Percentiles rank a stretch among this genome's conserved stretches.
These are phyloP conservation scores for Kluyveromyces aestuarii DNA, from an alignment of 805 yeast genomes.

Conservation along the genomic window DNA sequence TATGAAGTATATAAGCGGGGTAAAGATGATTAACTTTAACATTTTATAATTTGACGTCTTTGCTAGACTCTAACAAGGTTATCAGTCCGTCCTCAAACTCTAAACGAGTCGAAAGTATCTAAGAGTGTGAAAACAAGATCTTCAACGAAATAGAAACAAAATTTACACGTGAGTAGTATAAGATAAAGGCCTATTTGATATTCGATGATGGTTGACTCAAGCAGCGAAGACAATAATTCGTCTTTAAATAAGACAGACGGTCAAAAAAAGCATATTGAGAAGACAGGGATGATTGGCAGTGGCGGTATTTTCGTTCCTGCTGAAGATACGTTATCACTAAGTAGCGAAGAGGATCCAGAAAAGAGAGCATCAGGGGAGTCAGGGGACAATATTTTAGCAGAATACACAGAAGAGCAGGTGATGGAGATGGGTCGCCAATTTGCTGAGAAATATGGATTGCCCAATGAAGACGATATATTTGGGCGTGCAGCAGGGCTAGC, in stretches of 20 bases:
- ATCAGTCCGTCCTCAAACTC: too few relatives aligned
- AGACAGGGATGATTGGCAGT: not conserved
- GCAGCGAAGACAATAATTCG: not conserved
- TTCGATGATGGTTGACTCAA: not conserved
- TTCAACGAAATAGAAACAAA: too few relatives aligned
- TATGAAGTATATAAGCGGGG: not conserved
- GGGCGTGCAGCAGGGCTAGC: constrained; percentile 63
- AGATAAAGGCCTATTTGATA: not conserved
- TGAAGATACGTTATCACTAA: constrained; percentile 2
- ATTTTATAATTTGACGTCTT: too few relatives aligned
- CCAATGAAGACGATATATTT: constrained; percentile 45
- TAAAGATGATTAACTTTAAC: too few relatives aligned
- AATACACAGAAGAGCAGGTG: constrained; percentile 53
- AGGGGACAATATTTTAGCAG: constrained; percentile 40
- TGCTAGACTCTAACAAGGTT: too few relatives aligned
- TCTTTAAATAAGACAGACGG: not conserved
- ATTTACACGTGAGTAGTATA: too few relatives aligned
- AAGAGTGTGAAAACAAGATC: too few relatives aligned
- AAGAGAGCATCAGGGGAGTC: constrained; percentile 2
- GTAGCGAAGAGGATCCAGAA: constrained; percentile 5
- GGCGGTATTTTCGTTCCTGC: constrained; percentile 2
- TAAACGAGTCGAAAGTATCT: too few relatives aligned
- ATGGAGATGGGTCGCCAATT: constrained; percentile 63
- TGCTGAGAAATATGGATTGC: constrained; percentile 44
- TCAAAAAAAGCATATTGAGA: not conserved